phyloP scores from a whole-genome alignment of 768 basidiomycete species.

The Xerocomus brunneocitrinus region DNA sequence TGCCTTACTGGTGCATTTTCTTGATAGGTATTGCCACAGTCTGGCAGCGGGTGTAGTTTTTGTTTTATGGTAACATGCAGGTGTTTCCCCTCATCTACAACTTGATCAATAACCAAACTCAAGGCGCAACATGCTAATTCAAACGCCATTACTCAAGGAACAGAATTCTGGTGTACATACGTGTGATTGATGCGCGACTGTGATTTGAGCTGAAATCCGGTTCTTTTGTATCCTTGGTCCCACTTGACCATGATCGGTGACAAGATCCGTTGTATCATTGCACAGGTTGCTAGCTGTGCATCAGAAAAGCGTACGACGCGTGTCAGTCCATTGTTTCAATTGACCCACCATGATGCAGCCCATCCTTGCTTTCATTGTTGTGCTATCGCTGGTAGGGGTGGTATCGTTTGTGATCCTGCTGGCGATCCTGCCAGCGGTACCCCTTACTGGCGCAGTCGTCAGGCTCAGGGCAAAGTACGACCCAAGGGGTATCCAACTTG shows the following conservation, averaged over 20 bases:
- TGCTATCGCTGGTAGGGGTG: constrained; percentile 34
- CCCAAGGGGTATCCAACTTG: constrained; percentile 77
- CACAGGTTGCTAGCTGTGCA: too few species aligned
- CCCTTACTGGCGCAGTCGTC: constrained; percentile 64
- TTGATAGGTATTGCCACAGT: constrained; percentile 7
- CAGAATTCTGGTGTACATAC: too few species aligned
- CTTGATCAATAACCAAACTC: too few species aligned
- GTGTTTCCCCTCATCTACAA: background rate
- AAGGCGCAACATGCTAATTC: too few species aligned
- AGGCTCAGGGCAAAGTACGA: constrained; percentile 83
- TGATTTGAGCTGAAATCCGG: too few species aligned
- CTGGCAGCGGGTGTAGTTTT: background rate
- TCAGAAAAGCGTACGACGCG: too few species aligned
- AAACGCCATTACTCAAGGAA: too few species aligned
- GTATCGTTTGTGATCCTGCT: constrained; percentile 49
- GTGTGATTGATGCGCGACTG: too few species aligned
- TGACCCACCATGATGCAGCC: background rate
- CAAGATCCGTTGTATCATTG: too few species aligned
- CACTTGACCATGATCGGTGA: too few species aligned
- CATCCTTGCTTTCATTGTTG: background rate
- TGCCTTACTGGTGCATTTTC: constrained; percentile 50
- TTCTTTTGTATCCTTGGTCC: too few species aligned
- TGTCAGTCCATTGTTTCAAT: too few species aligned
- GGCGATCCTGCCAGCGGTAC: constrained; percentile 44
- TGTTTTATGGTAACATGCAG: background rate